Evolutionary conservation across 2,329 filamentous ascomycete genomes (phyloP).

Genomic region (Hymenoscyphus fructigenus): DNA sequence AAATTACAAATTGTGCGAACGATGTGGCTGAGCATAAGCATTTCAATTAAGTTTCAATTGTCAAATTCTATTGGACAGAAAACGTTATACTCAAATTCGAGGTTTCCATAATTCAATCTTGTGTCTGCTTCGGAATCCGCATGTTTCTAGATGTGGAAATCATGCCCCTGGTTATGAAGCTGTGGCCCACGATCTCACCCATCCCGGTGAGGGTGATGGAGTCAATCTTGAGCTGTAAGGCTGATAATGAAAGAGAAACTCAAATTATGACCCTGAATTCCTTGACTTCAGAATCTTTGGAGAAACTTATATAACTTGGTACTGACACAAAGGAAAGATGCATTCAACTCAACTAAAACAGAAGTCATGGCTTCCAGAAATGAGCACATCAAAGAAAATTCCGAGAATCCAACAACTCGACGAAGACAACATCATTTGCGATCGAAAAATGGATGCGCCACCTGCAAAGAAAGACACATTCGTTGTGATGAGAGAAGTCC

Average conservation of each 20-base stretch:
- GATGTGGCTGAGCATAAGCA: background rate
- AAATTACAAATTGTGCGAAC: background rate
- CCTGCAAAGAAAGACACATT: slow-evolving; percentile 25
- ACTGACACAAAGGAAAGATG: background rate
- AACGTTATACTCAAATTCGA: background rate
- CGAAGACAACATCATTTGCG: slow-evolving; percentile 20
- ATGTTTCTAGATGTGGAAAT: no score
- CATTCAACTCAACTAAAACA: background rate
- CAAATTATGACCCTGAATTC: background rate
- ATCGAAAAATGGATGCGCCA: slow-evolving; percentile 23
- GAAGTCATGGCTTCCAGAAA: background rate
- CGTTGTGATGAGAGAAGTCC: slow-evolving; percentile 24
- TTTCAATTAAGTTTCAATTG: background rate
- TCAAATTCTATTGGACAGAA: background rate
- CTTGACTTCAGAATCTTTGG: background rate
- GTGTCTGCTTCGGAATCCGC: background rate
- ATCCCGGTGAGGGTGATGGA: background rate
- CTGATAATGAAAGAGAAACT: background rate
- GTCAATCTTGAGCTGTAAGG: background rate
- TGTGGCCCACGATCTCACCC: no score
- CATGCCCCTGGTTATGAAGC: background rate
- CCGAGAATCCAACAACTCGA: slow-evolving; percentile 1
- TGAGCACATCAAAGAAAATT: background rate
- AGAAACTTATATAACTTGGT: background rate
- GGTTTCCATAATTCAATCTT: background rate